Base-by-base conservation (phyloP, 2,329 filamentous ascomycete species). In the Sodiomyces alkalinus region DNA sequence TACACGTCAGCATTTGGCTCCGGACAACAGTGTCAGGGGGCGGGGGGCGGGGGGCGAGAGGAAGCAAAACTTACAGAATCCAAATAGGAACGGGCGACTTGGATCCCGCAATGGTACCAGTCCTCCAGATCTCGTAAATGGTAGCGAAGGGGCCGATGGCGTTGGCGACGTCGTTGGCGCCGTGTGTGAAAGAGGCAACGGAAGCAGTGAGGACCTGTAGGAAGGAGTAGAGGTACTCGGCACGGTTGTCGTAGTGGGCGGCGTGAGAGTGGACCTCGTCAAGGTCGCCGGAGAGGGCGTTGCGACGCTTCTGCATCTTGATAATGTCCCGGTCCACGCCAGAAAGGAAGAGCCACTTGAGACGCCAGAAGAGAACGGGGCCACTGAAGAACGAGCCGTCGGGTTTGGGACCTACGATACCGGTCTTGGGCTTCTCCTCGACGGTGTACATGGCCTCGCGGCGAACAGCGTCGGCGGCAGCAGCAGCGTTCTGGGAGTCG, bases 91-190 rank as follows among this genome's bases (percentile, higher is more conserved):
- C 69, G 2, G 56, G 45, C 0, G 62, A 47, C 42, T 64, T 59
- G 38, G 44, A 52, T 1, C 42, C 42, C 19, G 3, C 62, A 65
- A 1, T 53, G 58, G 16, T 18, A 14, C 28, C 28, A 9, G 17
- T 26, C 17, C 52, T 41, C 66, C 69, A 78, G 35, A 74, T 64
- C 33, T 65, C 52, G 50, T 61, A 78, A 42, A 76, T 67, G 32
- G 68, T 64, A 3, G 72, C 66, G 43, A 67, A 74, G 2, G 72
- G 72, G 2, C 70, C 70, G 30, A 73, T 61, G 19, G 70, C 68
- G 43, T 63, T 77, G 40, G 65, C 57, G 17, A 77, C 66, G 35
- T 77, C 73, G 45, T 77, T 78, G 38, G 71, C 69, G 18, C 73
- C 73, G 51, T 78, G 71, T 3, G 65, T 64, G 36, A 77, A 74